Percentiles rank a stretch among this genome's conserved stretches.
Evolutionary conservation across 176 grass and related monocot species (phyloP).

Genomic region (Calamus simplicifolius): DNA sequence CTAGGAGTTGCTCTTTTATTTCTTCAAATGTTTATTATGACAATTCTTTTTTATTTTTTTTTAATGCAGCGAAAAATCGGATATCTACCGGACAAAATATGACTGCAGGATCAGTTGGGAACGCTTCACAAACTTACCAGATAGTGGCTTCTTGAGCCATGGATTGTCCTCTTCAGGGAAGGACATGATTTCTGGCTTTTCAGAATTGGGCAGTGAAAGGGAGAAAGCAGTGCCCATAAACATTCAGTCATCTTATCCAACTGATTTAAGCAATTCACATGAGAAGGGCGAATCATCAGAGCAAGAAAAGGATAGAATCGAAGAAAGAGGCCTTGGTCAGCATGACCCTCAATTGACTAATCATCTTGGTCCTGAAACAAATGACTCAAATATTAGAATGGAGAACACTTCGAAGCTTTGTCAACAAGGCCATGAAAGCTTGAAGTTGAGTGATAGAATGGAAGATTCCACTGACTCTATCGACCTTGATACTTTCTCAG

Average conservation of each 20-base stretch:
- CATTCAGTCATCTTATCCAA: no score
- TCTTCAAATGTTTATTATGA: no score
- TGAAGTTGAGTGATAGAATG: background rate
- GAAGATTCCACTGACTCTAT: conserved; percentile 1
- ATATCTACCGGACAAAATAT: conserved; percentile 18
- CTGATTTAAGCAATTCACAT: no score
- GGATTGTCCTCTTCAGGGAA: conserved; percentile 10
- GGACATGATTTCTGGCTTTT: background rate
- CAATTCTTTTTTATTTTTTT: background rate
- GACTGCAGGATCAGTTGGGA: conserved; percentile 21
- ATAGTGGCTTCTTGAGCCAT: conserved; percentile 17
- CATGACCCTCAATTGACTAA: no score
- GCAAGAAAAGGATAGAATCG: no score
- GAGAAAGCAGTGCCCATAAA: background rate
- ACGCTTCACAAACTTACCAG: conserved; percentile 14
- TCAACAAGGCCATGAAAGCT: background rate
- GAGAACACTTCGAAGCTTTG: background rate
- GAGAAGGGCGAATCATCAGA: no score
- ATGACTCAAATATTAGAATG: background rate
- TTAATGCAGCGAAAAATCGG: conserved; percentile 55
- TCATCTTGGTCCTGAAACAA: no score
- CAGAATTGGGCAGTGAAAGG: background rate
- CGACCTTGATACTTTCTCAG: background rate
- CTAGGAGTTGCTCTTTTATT: no score
- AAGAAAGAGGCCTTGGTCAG: no score